Evolutionary conservation across 495 filamentous ascomycete species (phyloP), one percentile per base, ranked within the genome.

Genomic region (Monascus purpureus): DNA sequence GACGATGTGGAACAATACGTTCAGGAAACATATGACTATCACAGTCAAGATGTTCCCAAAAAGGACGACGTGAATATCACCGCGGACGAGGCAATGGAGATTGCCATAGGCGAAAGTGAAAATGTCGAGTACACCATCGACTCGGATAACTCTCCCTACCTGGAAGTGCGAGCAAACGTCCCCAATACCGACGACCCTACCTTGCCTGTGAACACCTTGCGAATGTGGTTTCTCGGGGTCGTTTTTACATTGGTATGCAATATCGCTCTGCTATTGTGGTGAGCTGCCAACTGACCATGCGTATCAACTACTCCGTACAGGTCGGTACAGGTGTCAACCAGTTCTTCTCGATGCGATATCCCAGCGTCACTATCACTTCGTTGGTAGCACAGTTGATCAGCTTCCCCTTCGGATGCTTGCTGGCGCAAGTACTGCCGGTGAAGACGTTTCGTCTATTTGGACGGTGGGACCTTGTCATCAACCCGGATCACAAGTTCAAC

Each of bases 281-380:
- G n/a, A n/a, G n/a, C n/a, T n/a, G n/a, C n/a, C n/a, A n/a, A n/a
- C n/a, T n/a, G n/a, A n/a, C n/a, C n/a, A n/a, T n/a, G n/a, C n/a
- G n/a, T n/a, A n/a, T n/a, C n/a, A n/a, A n/a, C n/a, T n/a, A n/a
- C n/a, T n/a, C n/a, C n/a, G n/a, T n/a, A n/a, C n/a, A n/a, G n/a
- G 57, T 90, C 15, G 83, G 82, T 28, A 84, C 80, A 20, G 77
- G 80, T 2, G 84, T 82, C 25, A 93, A 88, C 49, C 59, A 86
- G 22, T 86, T 93, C 48, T 92, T 88, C 55, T 82, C 81, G 11
- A 48, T 92, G 39, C 67, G 84, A 57, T 90, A 88, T 61, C 83
- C 84, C 13, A 83, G 79, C 38, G 80, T 88, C 40, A 73, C 77
- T 13, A 88, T 92, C 43, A 68, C 70, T 12, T 53, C 73, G 13